Evolutionary conservation across 164 flowering plant genomes (phyloP).

Genomic region (Nymphaea thermarum): DNA sequence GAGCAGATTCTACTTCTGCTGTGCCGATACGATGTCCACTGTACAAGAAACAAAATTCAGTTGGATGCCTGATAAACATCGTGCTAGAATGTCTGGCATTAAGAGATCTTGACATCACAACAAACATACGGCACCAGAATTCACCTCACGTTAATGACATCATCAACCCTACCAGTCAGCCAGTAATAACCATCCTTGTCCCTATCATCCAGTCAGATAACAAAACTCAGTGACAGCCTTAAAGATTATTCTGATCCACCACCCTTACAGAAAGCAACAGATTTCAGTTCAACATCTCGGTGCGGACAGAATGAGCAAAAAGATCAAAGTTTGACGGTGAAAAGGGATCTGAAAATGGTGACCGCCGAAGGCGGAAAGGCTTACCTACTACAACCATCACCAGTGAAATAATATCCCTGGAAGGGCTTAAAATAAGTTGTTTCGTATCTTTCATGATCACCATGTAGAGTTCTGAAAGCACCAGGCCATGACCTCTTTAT

Average conservation of each 20-base stretch:
- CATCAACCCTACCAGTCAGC: slow-evolving; percentile 99
- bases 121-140: background rate
- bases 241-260: background rate
- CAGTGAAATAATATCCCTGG: slow-evolving; percentile 79
- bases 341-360: too few species aligned
- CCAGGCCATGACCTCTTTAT: slow-evolving; percentile 93
- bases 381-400: slow-evolving; percentile 97
- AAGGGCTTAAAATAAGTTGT: slow-evolving; percentile 93
- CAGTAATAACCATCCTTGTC: slow-evolving; percentile 96
- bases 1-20: slow-evolving; percentile 98
- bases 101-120: too few species aligned
- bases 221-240: background rate
- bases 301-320: background rate
- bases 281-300: background rate
- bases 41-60: slow-evolving; percentile 5
- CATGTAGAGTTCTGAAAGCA: slow-evolving; percentile 90
- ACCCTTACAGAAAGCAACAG: background rate
- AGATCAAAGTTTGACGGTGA: too few species aligned
- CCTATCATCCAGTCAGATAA: slow-evolving; percentile 24
- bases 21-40: slow-evolving; percentile 99
- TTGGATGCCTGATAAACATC: background rate
- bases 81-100: too few species aligned
- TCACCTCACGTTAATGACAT: slow-evolving; percentile 97
- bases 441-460: slow-evolving; percentile 98
- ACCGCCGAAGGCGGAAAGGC: background rate